Conservation (phyloP, 176 grass and related monocot species). For the Stipa capillata region DNA sequence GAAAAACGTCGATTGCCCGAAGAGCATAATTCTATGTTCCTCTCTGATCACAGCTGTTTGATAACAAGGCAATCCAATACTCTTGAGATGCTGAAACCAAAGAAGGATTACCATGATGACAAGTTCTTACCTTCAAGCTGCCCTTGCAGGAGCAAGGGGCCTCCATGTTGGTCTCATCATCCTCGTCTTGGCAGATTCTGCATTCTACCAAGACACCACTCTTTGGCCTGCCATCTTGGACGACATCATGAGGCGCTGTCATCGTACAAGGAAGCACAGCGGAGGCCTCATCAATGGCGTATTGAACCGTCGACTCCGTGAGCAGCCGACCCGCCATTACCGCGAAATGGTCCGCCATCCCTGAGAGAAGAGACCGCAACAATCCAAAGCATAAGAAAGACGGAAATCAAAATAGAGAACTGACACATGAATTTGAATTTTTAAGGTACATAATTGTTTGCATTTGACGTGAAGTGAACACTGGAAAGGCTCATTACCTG, state of each 20-base stretch:
- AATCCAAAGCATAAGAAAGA: too few species aligned
- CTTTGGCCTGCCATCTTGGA: neutral
- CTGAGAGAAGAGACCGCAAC: neutral
- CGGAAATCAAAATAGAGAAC: neutral
- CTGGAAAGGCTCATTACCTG: neutral
- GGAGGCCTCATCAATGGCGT: conserved; percentile 34
- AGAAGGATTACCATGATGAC: neutral
- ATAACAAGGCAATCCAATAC: too few species aligned
- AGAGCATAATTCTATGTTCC: too few species aligned
- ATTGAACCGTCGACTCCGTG: conserved; percentile 48
- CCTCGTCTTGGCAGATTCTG: conserved; percentile 85
- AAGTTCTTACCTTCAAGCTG: conserved; percentile 58
- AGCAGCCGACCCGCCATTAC: conserved; percentile 57
- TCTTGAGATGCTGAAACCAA: too few species aligned
- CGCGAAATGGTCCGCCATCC: conserved; percentile 53
- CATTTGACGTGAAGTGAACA: neutral
- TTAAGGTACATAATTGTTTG: too few species aligned
- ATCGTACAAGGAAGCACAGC: neutral
- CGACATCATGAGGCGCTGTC: neutral
- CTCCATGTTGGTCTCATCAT: conserved; percentile 51
- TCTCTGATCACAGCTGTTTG: too few species aligned
- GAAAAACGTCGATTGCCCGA: too few species aligned
- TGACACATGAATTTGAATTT: neutral
- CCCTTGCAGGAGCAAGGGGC: conserved; percentile 76
- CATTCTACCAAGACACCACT: conserved; percentile 45